These are phyloP conservation scores for Xylaria castorea DNA, from an alignment of 495 filamentous ascomycete genomes.

Conservation along the genomic window DNA sequence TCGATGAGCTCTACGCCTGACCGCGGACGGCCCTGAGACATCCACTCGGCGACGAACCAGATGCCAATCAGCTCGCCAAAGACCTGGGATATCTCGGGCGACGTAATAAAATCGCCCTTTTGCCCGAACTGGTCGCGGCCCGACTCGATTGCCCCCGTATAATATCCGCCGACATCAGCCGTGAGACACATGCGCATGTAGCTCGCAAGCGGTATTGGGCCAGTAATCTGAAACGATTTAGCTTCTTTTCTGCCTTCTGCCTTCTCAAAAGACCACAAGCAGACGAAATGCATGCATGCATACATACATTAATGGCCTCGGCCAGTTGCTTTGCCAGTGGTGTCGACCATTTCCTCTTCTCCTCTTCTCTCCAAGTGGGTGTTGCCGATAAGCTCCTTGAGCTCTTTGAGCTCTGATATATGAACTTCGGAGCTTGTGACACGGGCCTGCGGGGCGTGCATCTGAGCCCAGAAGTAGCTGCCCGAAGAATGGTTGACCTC, in stretches of 20 bases:
- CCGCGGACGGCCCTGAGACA: slow-evolving; percentile 77
- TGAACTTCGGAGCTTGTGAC: slow-evolving; percentile 23
- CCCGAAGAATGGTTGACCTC: slow-evolving; percentile 33
- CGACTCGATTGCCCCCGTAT: slow-evolving; percentile 71
- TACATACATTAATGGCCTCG: slow-evolving; percentile 77
- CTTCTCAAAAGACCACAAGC: background rate
- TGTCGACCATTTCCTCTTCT: slow-evolving; percentile 76
- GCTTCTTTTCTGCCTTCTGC: slow-evolving; percentile 9
- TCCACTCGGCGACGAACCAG: slow-evolving; percentile 96
- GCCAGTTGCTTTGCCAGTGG: slow-evolving; percentile 84
- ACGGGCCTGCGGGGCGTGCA: slow-evolving; percentile 27
- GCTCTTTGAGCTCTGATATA: slow-evolving; percentile 32
- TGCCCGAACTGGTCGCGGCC: slow-evolving; percentile 84
- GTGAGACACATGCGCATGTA: slow-evolving; percentile 99
- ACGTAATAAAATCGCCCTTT: slow-evolving; percentile 94
- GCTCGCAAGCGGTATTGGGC: slow-evolving; percentile 86
- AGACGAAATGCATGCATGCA: too few species aligned
- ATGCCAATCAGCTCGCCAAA: slow-evolving; percentile 94
- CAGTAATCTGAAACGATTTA: slow-evolving; percentile 65
- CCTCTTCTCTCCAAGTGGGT: slow-evolving; percentile 53
- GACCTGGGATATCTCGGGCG: slow-evolving; percentile 95
- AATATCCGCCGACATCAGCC: slow-evolving; percentile 89
- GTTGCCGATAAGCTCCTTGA: slow-evolving; percentile 34
- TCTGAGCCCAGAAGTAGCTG: slow-evolving; percentile 35
- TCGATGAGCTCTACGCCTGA: slow-evolving; percentile 86